Base-by-base conservation (phyloP, 139 green algal genomes). In the Desmodesmus armatus region DNA sequence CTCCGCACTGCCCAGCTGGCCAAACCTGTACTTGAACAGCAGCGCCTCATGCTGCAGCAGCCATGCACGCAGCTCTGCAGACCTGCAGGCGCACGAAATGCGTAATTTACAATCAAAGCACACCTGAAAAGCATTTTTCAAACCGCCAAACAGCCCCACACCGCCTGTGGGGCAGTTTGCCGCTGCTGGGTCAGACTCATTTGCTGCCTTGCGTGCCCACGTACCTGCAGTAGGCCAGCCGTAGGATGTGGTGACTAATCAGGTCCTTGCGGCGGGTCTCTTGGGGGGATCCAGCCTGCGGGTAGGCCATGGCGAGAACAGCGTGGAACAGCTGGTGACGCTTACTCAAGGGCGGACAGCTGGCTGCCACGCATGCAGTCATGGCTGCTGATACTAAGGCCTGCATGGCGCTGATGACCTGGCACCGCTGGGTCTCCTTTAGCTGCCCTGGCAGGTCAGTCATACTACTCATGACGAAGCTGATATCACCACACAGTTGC, bases 171-270 rank as follows among this genome's bases (percentile, higher is more conserved):
- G n/a, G n/a, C n/a, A n/a, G n/a, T n/a, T n/a, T n/a, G n/a, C n/a
- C n/a, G n/a, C n/a, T n/a, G n/a, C n/a, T n/a, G n/a, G n/a, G n/a
- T n/a, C n/a, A n/a, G n/a, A n/a, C n/a, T n/a, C n/a, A n/a, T n/a
- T n/a, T n/a, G n/a, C n/a, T n/a, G n/a, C n/a, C n/a, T n/a, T n/a
- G n/a, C n/a, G n/a, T 31, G 31, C 47, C n/a, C n/a, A n/a, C n/a
- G n/a, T n/a, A n/a, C n/a, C n/a, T n/a, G 92, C 96, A 99, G 90
- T 97, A 99, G 11, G 95, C 95, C 37, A 99, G 84, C n/a, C 97
- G 95, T 87, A 99, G 90, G 44, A 98, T 93, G 90, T 94, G 98
- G 89, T 99, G 97, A 4, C 90, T 96, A 2, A 96, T 75, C 11
- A 87, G 47, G 87, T 98, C 96, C 63, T 92, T 93, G 66, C 91